phyloP scores from a whole-genome alignment of 2,329 filamentous ascomycete species.

The Coniochaeta sp. region DNA sequence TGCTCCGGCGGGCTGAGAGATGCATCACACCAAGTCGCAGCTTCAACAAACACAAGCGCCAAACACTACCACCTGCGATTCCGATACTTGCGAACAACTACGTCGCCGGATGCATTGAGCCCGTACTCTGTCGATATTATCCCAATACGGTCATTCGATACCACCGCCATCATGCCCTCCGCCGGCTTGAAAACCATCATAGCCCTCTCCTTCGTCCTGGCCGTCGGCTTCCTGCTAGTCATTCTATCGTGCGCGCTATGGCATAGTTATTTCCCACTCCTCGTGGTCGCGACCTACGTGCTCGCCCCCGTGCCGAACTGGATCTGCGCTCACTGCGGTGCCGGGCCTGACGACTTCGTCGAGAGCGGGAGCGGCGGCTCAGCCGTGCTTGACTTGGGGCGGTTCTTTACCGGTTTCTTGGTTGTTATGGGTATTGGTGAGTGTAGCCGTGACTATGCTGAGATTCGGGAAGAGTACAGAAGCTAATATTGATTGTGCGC shows the following conservation, averaged over 20 bases:
- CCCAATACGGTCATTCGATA: background rate
- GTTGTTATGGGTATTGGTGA: conserved; percentile 95
- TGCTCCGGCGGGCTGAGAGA: background rate
- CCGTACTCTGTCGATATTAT: no score
- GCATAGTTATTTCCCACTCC: conserved; percentile 87
- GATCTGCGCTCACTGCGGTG: conserved; percentile 73
- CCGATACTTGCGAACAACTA: no score
- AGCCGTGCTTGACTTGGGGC: conserved; percentile 83
- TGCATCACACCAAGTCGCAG: background rate
- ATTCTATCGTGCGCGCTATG: conserved; percentile 96
- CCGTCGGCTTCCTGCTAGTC: conserved; percentile 96
- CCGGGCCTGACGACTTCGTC: conserved; percentile 93
- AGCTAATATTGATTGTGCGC: conserved; percentile 10
- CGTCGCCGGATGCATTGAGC: no score
- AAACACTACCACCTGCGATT: background rate
- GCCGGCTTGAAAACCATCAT: conserved; percentile 99
- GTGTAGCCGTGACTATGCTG: conserved; percentile 27
- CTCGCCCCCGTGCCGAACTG: conserved; percentile 93
- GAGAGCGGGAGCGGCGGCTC: conserved; percentile 62
- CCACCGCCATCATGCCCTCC: conserved; percentile 49
- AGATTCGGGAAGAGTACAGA: no score
- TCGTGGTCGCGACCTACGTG: conserved; percentile 94
- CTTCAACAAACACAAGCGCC: background rate
- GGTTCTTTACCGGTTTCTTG: conserved; percentile 91
- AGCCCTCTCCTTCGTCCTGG: conserved; percentile 95